phyloP scores from a whole-genome alignment of 352 stramenopile genomes.

The Phytophthora macrochlamydospora region DNA sequence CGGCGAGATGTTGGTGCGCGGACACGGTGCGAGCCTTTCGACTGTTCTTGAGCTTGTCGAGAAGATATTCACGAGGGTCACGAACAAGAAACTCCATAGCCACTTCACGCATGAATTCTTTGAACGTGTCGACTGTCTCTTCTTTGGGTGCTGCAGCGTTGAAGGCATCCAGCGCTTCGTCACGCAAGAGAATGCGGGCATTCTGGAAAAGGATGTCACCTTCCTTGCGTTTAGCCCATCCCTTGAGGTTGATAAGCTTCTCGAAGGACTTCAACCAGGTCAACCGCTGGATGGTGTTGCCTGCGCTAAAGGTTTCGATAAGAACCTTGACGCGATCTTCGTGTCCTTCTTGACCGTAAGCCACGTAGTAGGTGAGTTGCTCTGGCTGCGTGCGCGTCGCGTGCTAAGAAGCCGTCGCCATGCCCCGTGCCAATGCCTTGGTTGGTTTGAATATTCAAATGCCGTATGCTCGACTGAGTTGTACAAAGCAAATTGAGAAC shows the following conservation, averaged over 20 bases:
- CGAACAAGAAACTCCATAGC: background rate
- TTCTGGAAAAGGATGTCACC: conserved; percentile 3
- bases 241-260: background rate
- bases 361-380: conserved; percentile 2
- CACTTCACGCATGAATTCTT: background rate
- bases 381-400: background rate
- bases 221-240: background rate
- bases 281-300: background rate
- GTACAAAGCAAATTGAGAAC: no score
- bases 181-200: background rate
- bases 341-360: background rate
- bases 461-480: background rate
- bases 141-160: background rate
- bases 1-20: no score
- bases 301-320: conserved; percentile 4
- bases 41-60: background rate
- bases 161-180: conserved; percentile 4
- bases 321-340: conserved; percentile 6
- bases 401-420: background rate
- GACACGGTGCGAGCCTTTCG: no score
- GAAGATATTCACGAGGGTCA: background rate
- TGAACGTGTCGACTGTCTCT: background rate
- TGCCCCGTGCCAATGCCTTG: background rate
- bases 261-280: conserved; percentile 10
- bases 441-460: conserved; percentile 1